A percentile compares a stretch with the other conserved stretches of the same genome.
Conservation (phyloP, 495 filamentous ascomycete genomes). For the Podospora fimiseda region DNA sequence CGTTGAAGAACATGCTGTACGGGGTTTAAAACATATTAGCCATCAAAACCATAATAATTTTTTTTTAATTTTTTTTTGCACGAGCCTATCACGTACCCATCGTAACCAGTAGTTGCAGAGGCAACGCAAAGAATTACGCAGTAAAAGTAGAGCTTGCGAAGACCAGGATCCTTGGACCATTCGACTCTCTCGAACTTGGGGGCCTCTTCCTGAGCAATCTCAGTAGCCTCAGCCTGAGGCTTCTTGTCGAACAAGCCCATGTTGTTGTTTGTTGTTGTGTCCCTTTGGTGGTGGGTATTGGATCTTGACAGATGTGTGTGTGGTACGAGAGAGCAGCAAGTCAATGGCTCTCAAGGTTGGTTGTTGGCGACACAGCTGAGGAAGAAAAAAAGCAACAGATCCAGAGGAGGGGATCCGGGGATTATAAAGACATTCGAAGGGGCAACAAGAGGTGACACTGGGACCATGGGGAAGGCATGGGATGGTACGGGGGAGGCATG, state of each 20-base stretch:
- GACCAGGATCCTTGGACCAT: conserved; percentile 54
- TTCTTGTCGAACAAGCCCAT: conserved; percentile 33
- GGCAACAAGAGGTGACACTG: conserved; percentile 3
- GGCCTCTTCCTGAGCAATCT: conserved; percentile 44
- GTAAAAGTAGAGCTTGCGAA: conserved; percentile 57
- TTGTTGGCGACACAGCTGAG: conserved; percentile 12
- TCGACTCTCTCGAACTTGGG: conserved; percentile 53
- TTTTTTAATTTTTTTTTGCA: background rate
- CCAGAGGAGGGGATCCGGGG: conserved; percentile 9
- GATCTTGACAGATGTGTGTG: background rate
- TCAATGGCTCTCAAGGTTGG: conserved; percentile 9
- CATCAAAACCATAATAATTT: too few relatives aligned
- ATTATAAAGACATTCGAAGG: conserved; percentile 19
- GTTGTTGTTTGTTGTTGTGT: conserved; percentile 14
- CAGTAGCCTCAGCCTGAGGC: conserved; percentile 27
- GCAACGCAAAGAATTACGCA: conserved; percentile 53
- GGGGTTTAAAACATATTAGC: conserved; percentile 13
- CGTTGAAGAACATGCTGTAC: conserved; percentile 49
- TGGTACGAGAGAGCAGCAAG: conserved; percentile 3
- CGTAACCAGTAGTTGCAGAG: conserved; percentile 62
- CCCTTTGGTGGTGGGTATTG: conserved; percentile 1
- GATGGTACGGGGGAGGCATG: conserved; percentile 4
- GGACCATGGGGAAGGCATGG: background rate
- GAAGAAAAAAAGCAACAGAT: conserved; percentile 7
- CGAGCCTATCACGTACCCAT: conserved; percentile 39